These are phyloP conservation scores for Aspergillus vadensis DNA, from an alignment of 2,329 filamentous ascomycete species.

Conservation along the genomic window DNA sequence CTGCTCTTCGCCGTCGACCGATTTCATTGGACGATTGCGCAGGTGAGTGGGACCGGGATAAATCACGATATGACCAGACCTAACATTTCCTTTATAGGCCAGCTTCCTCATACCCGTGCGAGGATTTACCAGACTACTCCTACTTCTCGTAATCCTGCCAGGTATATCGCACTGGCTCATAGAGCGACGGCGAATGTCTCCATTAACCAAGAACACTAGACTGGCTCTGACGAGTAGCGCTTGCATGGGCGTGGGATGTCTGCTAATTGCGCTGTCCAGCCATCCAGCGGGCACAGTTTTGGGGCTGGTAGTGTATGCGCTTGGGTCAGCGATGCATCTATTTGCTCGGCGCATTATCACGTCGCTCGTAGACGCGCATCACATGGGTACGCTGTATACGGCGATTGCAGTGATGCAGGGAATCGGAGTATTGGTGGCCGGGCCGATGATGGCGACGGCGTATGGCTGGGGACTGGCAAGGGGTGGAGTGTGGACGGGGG, in stretches of 20 bases:
- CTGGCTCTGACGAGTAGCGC: not conserved
- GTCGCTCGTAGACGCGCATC: slow-evolving; percentile 26
- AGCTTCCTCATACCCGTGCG: not conserved
- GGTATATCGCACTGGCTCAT: not conserved
- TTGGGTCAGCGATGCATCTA: slow-evolving; percentile 27
- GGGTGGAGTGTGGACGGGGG: not conserved
- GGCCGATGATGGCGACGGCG: slow-evolving; percentile 16
- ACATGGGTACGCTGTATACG: slow-evolving; percentile 34
- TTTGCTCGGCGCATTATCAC: slow-evolving; percentile 31
- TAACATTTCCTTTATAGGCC: not conserved
- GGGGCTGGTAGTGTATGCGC: slow-evolving; percentile 26
- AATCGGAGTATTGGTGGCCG: slow-evolving; percentile 26
- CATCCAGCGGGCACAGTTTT: slow-evolving; percentile 13
- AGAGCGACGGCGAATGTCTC: not conserved
- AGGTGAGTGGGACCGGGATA: not conserved
- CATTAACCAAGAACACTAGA: not conserved
- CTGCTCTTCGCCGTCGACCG: not conserved
- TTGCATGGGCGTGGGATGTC: not conserved
- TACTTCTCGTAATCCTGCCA: not conserved
- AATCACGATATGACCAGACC: not conserved
- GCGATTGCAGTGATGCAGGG: slow-evolving; percentile 27
- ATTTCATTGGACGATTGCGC: not conserved
- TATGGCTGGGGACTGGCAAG: not conserved
- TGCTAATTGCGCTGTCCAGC: not conserved
- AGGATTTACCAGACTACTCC: not conserved